Evolutionary conservation across 352 stramenopile genomes (phyloP), one percentile per base, ranked within the genome.

Genomic region (Phytophthora multivora): DNA sequence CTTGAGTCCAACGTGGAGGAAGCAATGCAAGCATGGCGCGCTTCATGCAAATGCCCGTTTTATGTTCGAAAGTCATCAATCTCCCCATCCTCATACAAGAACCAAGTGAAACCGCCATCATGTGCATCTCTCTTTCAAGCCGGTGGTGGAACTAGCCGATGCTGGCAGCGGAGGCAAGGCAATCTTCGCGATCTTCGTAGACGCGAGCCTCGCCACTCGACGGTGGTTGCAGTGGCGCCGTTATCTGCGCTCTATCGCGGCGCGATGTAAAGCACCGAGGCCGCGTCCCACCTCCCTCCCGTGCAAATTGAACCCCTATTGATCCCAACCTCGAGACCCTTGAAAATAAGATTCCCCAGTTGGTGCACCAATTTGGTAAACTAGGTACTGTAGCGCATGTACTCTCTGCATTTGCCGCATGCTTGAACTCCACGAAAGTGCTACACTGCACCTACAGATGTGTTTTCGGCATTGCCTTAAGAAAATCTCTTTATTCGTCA

Each of bases 21-120:
- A 33, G 9, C 9, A 5, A n/a, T n/a, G n/a, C n/a, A n/a, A n/a
- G n/a, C 10, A 11, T 31, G 26, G 9, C 28, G 9, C 10, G 3
- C 28, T 33, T 33, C 1, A 18, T 43, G n/a, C 19, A 43, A 25
- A 28, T 28, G 18, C 10, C n/a, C 28, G 7, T 50, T 64, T 41
- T 65, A 31, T 56, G 50, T 25, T 23, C 40, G 23, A 38, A 53
- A 38, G n/a, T n/a, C 40, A 40, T 41, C 19, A 51, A 51, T 62
- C 51, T 56, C 43, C 43, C 41, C 41, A 61, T 61, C 51, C 56
- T 19, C 8, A 62, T 55, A 56, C 51, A 52, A 51, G 45, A 43
- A 26, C 19, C 43, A 62, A 57, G 42, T 62, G 31, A 50, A 49
- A 43, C 30, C n/a, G 36, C 10, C 33, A 47, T 46, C 13, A 28